Percentiles rank a stretch among this genome's conserved stretches.
Evolutionary conservation across 306 rosid species (phyloP).

Genomic region (Prosopis cineraria): DNA sequence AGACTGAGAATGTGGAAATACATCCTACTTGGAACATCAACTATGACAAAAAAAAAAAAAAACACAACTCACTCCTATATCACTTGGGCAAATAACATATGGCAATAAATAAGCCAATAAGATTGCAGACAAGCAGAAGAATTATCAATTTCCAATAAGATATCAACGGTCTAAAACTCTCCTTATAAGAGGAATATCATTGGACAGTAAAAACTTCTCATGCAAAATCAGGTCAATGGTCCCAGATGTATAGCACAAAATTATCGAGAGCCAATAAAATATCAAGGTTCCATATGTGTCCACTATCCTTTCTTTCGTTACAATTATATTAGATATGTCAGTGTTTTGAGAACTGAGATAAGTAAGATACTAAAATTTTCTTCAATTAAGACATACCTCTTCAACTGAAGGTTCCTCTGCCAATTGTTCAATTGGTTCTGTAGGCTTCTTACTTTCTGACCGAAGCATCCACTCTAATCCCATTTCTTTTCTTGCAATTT

Average conservation of each 20-base stretch:
- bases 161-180: neutral
- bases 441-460: slow-evolving; percentile 57
- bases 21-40: slow-evolving; percentile 3
- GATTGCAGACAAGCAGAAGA: neutral
- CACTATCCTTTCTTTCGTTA: neutral
- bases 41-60: slow-evolving; percentile 7
- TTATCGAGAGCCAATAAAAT: neutral
- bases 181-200: neutral
- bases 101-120: neutral
- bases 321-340: neutral
- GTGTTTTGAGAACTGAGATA: neutral
- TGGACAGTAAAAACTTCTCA: slow-evolving; percentile 7
- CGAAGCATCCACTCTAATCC: slow-evolving; percentile 98
- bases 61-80: slow-evolving; percentile 7
- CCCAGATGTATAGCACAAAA: neutral
- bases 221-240: slow-evolving; percentile 1
- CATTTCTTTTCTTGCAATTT: slow-evolving; percentile 74
- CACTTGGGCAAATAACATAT: slow-evolving; percentile 13
- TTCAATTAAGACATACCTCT: slow-evolving; percentile 54
- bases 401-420: slow-evolving; percentile 51
- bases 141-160: neutral
- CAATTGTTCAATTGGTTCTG: slow-evolving; percentile 40
- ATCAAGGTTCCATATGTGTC: neutral
- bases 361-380: neutral
- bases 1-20: slow-evolving; percentile 3